These are phyloP conservation scores for Trichocladium antarcticum DNA, from an alignment of 495 filamentous ascomycete species.

Conservation along the genomic window DNA sequence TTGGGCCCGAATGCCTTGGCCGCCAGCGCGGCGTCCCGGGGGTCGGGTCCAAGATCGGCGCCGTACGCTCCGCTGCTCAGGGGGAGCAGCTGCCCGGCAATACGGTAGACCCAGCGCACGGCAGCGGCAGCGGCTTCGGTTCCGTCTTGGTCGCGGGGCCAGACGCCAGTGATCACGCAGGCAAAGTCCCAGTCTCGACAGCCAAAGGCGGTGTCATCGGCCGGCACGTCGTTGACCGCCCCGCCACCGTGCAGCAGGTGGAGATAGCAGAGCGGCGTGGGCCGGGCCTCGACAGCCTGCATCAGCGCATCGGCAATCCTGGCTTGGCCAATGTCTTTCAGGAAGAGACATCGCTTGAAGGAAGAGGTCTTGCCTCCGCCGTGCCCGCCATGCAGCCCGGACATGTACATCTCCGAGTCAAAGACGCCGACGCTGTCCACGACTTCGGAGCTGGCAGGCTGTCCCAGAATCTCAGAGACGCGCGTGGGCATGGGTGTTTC, in stretches of 20 bases:
- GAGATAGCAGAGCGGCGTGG: slow-evolving; percentile 48
- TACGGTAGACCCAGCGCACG: slow-evolving; percentile 47
- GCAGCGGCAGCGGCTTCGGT: slow-evolving; percentile 34
- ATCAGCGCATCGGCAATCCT: slow-evolving; percentile 34
- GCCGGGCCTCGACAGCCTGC: slow-evolving; percentile 39
- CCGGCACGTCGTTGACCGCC: slow-evolving; percentile 37
- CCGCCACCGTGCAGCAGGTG: slow-evolving; percentile 54
- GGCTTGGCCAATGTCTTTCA: slow-evolving; percentile 40
- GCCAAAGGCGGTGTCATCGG: slow-evolving; percentile 48
- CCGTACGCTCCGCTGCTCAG: slow-evolving; percentile 45
- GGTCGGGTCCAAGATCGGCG: slow-evolving; percentile 54
- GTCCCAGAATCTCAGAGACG: slow-evolving; percentile 28
- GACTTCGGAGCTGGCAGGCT: slow-evolving; percentile 24
- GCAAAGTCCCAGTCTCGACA: slow-evolving; percentile 56
- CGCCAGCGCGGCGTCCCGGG: slow-evolving; percentile 44
- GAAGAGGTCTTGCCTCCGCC: slow-evolving; percentile 48
- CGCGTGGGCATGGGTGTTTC: slow-evolving; percentile 13
- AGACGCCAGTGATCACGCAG: slow-evolving; percentile 54
- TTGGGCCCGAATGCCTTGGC: slow-evolving; percentile 49
- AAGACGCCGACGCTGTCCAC: slow-evolving; percentile 46
- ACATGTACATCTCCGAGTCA: slow-evolving; percentile 52
- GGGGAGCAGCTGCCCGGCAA: slow-evolving; percentile 39
- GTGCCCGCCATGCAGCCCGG: slow-evolving; percentile 49
- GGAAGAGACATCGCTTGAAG: slow-evolving; percentile 56
- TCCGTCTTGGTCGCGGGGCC: slow-evolving; percentile 46